Conservation (phyloP, 2,329 filamentous ascomycete species). For the Parasarocladium wereldwijsianum region DNA sequence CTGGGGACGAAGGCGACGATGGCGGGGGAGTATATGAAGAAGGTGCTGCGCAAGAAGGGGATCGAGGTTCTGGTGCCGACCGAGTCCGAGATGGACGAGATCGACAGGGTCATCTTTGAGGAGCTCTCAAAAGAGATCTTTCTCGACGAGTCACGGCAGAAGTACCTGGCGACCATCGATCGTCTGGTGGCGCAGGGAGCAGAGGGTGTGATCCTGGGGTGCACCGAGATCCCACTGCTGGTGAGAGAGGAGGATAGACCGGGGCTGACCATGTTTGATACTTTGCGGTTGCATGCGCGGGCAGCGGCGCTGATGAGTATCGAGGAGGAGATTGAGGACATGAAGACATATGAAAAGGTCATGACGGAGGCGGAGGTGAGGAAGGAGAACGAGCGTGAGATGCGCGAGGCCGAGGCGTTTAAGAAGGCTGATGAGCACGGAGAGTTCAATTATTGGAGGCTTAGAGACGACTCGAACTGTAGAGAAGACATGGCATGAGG, state of each 20-base stretch:
- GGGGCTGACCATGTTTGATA: conserved; percentile 7
- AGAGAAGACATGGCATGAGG: too few relatives aligned
- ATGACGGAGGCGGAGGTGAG: too few relatives aligned
- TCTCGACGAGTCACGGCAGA: conserved; percentile 1
- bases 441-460: too few relatives aligned
- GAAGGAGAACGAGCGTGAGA: too few relatives aligned
- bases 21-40: conserved; percentile 6
- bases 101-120: conserved; percentile 7
- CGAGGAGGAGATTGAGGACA: too few relatives aligned
- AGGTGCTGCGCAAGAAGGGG: conserved; percentile 5
- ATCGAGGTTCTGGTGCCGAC: conserved; percentile 6
- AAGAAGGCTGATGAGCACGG: too few relatives aligned
- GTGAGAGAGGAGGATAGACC: conserved; percentile 7
- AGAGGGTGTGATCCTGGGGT: conserved; percentile 7
- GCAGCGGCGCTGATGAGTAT: too few relatives aligned
- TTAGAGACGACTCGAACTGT: too few relatives aligned
- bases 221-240: conserved; percentile 10
- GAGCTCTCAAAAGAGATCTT: conserved; percentile 6
- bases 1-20: conserved; percentile 8
- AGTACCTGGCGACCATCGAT: conserved; percentile 7
- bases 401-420: too few relatives aligned
- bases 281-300: conserved; percentile 7
- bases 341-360: too few relatives aligned
- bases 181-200: conserved; percentile 6
- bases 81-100: conserved; percentile 5